Percentiles rank a stretch among this genome's conserved stretches.
phyloP scores from a whole-genome alignment of 768 basidiomycete genomes.

The Clavulina sp. region DNA sequence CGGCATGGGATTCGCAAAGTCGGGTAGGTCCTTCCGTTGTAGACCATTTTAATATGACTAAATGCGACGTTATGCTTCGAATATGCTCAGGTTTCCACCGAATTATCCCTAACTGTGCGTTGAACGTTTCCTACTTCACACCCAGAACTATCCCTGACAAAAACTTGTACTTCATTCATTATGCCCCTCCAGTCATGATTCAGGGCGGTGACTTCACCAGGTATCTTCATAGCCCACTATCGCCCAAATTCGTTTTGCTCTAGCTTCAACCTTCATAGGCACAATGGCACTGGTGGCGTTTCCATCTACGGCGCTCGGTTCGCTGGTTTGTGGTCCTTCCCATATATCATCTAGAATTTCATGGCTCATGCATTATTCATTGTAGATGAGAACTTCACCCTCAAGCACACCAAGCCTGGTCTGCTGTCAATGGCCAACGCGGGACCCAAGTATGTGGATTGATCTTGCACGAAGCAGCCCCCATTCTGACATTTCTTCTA shows the following conservation, averaged over 20 bases:
- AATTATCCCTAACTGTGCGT: constrained; percentile 21
- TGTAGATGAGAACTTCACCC: constrained; percentile 25
- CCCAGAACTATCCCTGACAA: background rate
- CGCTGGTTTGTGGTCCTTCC: constrained; percentile 15
- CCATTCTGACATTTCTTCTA: background rate
- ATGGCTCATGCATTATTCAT: background rate
- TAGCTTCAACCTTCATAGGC: constrained; percentile 1
- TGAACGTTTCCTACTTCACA: background rate
- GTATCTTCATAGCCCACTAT: background rate
- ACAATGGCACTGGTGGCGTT: constrained; percentile 22
- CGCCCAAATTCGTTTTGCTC: background rate
- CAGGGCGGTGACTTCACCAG: constrained; percentile 26
- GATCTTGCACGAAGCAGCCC: background rate
- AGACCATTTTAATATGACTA: too few relatives aligned
- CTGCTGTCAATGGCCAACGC: constrained; percentile 35
- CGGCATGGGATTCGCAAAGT: constrained; percentile 22
- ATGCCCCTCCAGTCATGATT: constrained; percentile 24
- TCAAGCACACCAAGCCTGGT: constrained; percentile 23
- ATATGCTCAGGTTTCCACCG: constrained; percentile 24
- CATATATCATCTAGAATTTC: background rate
- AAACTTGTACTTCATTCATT: constrained; percentile 18
- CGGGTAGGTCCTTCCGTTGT: too few relatives aligned
- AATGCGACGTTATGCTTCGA: too few relatives aligned
- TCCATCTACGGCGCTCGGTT: constrained; percentile 25
- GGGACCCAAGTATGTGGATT: constrained; percentile 20